These are phyloP conservation scores for Venturiaceae sp. DNA, from an alignment of 2,329 filamentous ascomycete species.

Conservation along the genomic window DNA sequence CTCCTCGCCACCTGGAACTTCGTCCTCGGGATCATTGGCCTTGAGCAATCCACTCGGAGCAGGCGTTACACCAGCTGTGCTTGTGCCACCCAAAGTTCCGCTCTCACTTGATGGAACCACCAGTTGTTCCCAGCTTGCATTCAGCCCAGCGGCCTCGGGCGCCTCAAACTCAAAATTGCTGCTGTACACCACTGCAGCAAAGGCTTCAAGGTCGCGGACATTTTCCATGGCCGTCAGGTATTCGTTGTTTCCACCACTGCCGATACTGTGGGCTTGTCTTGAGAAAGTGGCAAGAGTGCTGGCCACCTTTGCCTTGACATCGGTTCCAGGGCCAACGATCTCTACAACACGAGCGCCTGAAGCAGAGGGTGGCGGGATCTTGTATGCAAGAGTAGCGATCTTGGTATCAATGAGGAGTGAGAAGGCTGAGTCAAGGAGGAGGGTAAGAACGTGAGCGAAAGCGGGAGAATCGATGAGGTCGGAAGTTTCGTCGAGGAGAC, in stretches of 20 bases:
- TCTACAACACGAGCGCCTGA: constrained; percentile 37
- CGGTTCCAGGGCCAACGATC: constrained; percentile 36
- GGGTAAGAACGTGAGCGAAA: constrained; percentile 76
- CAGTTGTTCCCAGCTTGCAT: not conserved
- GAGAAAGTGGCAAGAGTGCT: constrained; percentile 85
- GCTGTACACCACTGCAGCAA: constrained; percentile 78
- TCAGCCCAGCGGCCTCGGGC: not conserved
- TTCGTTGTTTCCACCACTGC: constrained; percentile 44
- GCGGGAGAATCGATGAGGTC: constrained; percentile 91
- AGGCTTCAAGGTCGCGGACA: constrained; percentile 68
- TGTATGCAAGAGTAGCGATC: constrained; percentile 70
- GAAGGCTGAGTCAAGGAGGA: constrained; percentile 81
- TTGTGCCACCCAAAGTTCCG: not conserved
- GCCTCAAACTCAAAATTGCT: constrained; percentile 59
- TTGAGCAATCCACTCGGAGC: not conserved
- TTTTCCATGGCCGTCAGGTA: constrained; percentile 59
- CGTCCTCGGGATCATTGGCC: not conserved
- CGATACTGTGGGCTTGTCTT: constrained; percentile 82
- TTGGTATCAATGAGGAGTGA: constrained; percentile 74
- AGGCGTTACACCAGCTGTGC: not conserved
- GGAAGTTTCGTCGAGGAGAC: constrained; percentile 87
- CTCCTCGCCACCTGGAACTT: constrained; percentile 1
- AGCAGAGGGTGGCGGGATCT: constrained; percentile 40
- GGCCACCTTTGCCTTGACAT: constrained; percentile 63
- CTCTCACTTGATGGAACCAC: not conserved